Evolutionary conservation across 768 basidiomycete genomes (phyloP).

Genomic region (Coprinopsis strossmayeri): DNA sequence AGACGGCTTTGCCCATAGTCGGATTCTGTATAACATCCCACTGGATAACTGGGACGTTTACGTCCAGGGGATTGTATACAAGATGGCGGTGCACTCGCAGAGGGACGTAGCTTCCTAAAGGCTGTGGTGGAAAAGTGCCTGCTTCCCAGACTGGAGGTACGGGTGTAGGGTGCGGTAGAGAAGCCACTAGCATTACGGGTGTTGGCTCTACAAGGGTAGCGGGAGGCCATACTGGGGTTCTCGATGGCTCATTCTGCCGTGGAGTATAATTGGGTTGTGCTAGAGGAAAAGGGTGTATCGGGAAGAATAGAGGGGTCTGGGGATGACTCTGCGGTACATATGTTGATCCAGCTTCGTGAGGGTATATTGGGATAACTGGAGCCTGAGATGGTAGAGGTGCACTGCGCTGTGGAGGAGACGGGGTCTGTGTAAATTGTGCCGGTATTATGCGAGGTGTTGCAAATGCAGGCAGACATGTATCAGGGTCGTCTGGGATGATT

Average conservation of each 20-base stretch:
- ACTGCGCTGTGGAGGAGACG: too few relatives aligned
- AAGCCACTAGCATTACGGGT: too few relatives aligned
- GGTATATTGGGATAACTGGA: too few relatives aligned
- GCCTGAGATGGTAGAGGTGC: too few relatives aligned
- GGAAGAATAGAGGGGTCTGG: too few relatives aligned
- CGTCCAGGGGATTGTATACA: conserved; percentile 32
- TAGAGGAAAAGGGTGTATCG: not conserved
- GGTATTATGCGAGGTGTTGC: too few relatives aligned
- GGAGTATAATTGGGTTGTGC: not conserved
- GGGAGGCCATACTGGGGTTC: not conserved
- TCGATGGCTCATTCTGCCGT: not conserved
- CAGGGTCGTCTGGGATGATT: too few relatives aligned
- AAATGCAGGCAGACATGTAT: too few relatives aligned
- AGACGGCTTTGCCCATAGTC: conserved; percentile 26
- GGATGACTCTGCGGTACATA: too few relatives aligned
- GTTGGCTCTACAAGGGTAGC: too few relatives aligned
- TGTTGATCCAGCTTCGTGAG: too few relatives aligned
- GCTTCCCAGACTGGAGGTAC: conserved; percentile 2
- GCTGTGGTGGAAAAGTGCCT: conserved; percentile 4
- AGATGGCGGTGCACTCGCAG: conserved; percentile 23
- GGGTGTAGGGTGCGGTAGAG: not conserved
- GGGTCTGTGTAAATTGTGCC: too few relatives aligned
- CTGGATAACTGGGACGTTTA: conserved; percentile 25
- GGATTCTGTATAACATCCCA: conserved; percentile 39
- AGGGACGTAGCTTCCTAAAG: not conserved